phyloP scores from a whole-genome alignment of 2,329 filamentous ascomycete genomes.

The Nothophaeocryptopus gaeumannii region DNA sequence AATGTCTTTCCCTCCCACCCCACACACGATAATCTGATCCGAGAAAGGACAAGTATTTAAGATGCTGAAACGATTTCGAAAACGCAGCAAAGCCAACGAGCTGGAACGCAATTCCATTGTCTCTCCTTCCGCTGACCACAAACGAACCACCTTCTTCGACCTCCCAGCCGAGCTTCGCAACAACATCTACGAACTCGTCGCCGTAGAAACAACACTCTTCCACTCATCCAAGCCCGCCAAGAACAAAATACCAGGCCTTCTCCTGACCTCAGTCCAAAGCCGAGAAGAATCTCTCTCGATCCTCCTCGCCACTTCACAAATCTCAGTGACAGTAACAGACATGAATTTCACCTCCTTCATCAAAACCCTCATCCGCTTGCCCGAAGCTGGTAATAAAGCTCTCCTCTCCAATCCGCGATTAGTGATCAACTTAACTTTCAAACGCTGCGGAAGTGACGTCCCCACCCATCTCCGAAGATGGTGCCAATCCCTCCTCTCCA shows the following conservation, averaged over 20 bases:
- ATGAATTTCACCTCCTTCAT: conserved; percentile 24
- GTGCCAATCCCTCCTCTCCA: conserved; percentile 1
- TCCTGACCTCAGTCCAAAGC: conserved; percentile 22
- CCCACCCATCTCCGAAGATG: conserved; percentile 6
- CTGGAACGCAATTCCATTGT: too few relatives aligned
- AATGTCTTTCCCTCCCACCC: too few relatives aligned
- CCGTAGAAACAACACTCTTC: not conserved
- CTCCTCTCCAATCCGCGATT: not conserved
- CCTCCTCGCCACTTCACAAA: conserved; percentile 21
- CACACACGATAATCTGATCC: too few relatives aligned
- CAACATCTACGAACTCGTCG: conserved; percentile 9
- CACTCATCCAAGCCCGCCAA: not conserved
- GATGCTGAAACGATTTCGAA: too few relatives aligned
- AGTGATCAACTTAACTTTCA: not conserved
- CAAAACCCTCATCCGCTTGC: not conserved
- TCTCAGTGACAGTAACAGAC: conserved; percentile 19
- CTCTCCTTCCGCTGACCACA: not conserved
- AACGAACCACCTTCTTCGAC: conserved; percentile 12
- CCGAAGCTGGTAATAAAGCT: not conserved
- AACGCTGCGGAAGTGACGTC: conserved; percentile 6
- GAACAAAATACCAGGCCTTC: conserved; percentile 14
- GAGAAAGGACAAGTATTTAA: too few relatives aligned
- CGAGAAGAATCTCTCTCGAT: conserved; percentile 25
- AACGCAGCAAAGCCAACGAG: too few relatives aligned
- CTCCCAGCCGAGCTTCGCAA: conserved; percentile 10